Base-by-base conservation (phyloP, 257 asterid genomes). In the Solanum paucissectum region DNA sequence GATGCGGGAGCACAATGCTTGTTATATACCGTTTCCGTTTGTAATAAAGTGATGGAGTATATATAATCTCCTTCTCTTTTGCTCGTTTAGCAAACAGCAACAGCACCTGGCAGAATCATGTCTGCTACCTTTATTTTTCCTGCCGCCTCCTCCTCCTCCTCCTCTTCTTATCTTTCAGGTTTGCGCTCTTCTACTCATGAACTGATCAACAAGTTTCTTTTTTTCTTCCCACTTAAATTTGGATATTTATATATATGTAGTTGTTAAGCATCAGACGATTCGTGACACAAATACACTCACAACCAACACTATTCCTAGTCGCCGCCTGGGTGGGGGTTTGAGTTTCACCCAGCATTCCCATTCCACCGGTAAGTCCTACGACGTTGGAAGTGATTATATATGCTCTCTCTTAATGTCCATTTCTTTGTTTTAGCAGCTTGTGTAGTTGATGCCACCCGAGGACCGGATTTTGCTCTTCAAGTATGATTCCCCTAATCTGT, bases 391-490 rank as follows among this genome's bases (percentile, higher is more conserved):
- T 81, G 42, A 16, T 44, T 81, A 29, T 9, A 33, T 81, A 9
- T 9, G 18, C 5, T 34, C n/a, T 34, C 12, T 27, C 68, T 23
- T 18, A 14, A 21, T 34, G 37, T 52, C 68, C 44, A 12, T 6
- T 85, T 18, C 52, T 87, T 86, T 68, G 32, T 49, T 88, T 72
- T 72, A 90, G 91, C 93, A 90, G 94, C 91, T 81, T 88, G 93
- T 66, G 75, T 91, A 92, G 91, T 91, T 55, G 77, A 68, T 64
- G 92, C 91, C 36, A 79, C 40, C 74, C 88, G 52, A 86, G 77
- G 87, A 64, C 33, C 92, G 87, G 88, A 87, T 83, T 13, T 81
- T 42, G 32, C 90, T 49, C 87, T 89, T 64, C 34, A 87, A 88
- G 94, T 91, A 88, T 46, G 87, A 18, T 72, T 69, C 33, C 4